Conservation (phyloP, 225 moss, liverwort and hornwort species). For the Neckera pumila region DNA sequence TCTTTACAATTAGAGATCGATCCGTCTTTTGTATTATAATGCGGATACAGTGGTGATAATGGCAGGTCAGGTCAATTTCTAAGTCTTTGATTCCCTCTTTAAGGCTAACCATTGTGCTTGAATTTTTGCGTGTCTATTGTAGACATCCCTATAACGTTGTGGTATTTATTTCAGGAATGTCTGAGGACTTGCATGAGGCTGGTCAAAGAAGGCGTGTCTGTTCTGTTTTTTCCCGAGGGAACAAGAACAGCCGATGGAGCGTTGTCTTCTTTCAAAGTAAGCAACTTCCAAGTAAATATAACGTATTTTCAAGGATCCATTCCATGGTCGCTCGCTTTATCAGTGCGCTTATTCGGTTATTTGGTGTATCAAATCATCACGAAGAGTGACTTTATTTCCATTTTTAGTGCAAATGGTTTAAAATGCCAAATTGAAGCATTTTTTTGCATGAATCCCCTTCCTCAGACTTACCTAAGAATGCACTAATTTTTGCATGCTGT, state of each 20-base stretch:
- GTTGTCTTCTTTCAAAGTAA: slow-evolving; percentile 84
- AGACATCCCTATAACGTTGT: neutral
- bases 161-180: slow-evolving; percentile 54
- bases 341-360: neutral
- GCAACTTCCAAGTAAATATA: neutral
- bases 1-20: neutral
- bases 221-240: slow-evolving; percentile 92
- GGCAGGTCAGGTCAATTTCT: neutral
- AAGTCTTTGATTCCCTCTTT: neutral
- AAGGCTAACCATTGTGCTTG: neutral
- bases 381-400: neutral
- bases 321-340: neutral
- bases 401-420: neutral
- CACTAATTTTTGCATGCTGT: neutral
- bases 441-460: neutral
- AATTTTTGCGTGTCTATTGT: neutral
- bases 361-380: neutral
- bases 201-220: slow-evolving; percentile 79
- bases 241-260: slow-evolving; percentile 77
- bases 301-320: neutral
- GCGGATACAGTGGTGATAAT: neutral
- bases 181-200: slow-evolving; percentile 64
- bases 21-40: neutral
- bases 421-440: neutral
- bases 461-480: neutral